Evolutionary conservation across 495 filamentous ascomycete species (phyloP).

Genomic region (Tuber borchii): DNA sequence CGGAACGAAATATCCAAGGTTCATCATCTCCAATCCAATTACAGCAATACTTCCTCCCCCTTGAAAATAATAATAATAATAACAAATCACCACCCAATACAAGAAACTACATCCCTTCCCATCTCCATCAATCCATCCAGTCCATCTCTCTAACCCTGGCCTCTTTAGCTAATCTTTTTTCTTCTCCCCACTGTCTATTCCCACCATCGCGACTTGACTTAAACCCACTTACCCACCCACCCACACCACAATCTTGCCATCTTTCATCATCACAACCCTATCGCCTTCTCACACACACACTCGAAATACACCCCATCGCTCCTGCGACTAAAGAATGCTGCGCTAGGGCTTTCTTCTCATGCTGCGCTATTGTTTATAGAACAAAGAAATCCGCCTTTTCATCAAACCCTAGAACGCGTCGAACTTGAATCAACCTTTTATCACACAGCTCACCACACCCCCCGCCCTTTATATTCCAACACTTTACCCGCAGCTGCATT

Average conservation of each 20-base stretch:
- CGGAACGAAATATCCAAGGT: neutral
- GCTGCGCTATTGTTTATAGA: slow-evolving; percentile 1
- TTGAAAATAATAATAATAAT: neutral
- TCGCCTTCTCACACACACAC: slow-evolving; percentile 1
- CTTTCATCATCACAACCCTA: slow-evolving; percentile 1
- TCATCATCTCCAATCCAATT: neutral
- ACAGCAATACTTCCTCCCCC: neutral
- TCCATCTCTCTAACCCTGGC: neutral
- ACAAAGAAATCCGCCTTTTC: neutral
- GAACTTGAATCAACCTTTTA: neutral
- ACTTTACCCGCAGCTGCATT: slow-evolving; percentile 16
- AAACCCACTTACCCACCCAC: neutral
- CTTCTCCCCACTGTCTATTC: neutral
- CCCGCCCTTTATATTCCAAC: slow-evolving; percentile 26
- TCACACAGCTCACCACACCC: neutral
- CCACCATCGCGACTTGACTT: slow-evolving; percentile 4
- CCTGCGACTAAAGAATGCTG: neutral
- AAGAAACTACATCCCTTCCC: neutral
- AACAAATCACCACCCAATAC: neutral
- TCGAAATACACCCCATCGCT: neutral
- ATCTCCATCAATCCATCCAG: neutral
- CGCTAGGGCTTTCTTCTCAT: neutral
- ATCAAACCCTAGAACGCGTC: slow-evolving; percentile 15
- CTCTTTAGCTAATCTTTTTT: neutral
- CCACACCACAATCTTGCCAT: neutral